Evolutionary conservation across 306 rosid genomes (phyloP).

Genomic region (Carpinus viminea): DNA sequence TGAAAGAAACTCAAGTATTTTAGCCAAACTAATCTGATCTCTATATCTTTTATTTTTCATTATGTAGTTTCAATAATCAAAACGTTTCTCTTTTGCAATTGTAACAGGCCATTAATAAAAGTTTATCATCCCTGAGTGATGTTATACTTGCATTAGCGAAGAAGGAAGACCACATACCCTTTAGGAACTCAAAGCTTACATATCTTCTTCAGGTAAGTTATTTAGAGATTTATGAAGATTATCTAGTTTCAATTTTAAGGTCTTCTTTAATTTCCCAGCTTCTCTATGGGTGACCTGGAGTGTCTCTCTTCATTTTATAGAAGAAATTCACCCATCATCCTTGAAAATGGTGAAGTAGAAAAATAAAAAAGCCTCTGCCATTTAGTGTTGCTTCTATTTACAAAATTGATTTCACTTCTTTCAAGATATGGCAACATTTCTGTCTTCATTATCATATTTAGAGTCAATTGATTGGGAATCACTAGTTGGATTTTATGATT

Average conservation of each 20-base stretch:
- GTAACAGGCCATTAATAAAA: conserved; percentile 82
- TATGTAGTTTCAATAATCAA: conserved; percentile 15
- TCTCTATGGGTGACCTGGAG: background rate
- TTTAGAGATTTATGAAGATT: background rate
- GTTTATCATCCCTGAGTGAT: conserved; percentile 86
- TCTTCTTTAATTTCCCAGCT: too few relatives aligned
- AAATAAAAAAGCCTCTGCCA: background rate
- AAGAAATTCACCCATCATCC: background rate
- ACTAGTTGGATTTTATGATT: background rate
- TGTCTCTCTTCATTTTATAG: background rate
- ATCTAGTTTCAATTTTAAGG: background rate
- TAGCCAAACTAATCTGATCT: conserved; percentile 13
- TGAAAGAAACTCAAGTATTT: conserved; percentile 91
- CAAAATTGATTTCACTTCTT: background rate
- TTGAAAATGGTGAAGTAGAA: background rate
- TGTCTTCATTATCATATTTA: background rate
- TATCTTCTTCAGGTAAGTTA: conserved; percentile 89
- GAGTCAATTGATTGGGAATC: background rate
- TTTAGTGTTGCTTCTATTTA: background rate
- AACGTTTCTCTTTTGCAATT: conserved; percentile 20
- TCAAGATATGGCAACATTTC: background rate
- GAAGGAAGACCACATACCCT: conserved; percentile 93
- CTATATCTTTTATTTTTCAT: conserved; percentile 7
- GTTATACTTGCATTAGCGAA: conserved; percentile 94
- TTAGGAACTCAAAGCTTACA: conserved; percentile 94